These are phyloP conservation scores for Apiotrichum siamense DNA, from an alignment of 1,284 basidiomycete genomes.

Conservation along the genomic window DNA sequence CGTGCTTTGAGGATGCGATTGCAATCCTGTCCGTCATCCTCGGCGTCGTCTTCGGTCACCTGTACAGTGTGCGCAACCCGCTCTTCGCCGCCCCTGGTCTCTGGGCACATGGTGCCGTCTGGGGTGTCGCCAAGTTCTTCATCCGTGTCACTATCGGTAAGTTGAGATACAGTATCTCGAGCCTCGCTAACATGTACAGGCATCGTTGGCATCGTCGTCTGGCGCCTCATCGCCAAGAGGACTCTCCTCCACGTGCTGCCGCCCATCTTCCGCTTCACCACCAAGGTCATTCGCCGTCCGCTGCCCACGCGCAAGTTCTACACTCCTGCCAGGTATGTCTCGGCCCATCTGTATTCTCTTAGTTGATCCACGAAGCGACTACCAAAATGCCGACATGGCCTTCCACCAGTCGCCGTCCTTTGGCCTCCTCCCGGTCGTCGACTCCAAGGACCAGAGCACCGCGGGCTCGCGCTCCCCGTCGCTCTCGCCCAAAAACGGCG, in stretches of 20 bases:
- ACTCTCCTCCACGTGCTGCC: conserved; percentile 67
- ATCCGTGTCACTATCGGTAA: conserved; percentile 60
- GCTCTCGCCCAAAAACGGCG: not conserved
- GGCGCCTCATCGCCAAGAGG: conserved; percentile 78
- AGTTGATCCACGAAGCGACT: conserved; percentile 49
- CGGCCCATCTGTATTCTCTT: not conserved
- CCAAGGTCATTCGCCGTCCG: conserved; percentile 52
- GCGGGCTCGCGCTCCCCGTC: not conserved
- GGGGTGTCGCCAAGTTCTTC: conserved; percentile 46
- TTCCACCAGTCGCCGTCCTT: conserved; percentile 75
- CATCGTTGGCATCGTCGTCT: conserved; percentile 61
- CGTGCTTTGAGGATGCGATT: conserved; percentile 96
- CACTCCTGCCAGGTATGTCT: conserved; percentile 66
- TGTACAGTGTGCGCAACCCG: conserved; percentile 48
- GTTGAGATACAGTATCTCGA: conserved; percentile 6
- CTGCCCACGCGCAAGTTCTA: conserved; percentile 77
- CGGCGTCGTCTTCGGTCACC: conserved; percentile 66
- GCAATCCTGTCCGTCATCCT: conserved; percentile 80
- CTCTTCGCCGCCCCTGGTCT: not conserved
- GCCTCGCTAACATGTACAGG: conserved; percentile 32
- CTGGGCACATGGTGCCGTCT: conserved; percentile 2
- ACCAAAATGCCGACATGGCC: conserved; percentile 57
- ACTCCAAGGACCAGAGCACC: conserved; percentile 32
- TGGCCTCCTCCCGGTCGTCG: conserved; percentile 58
- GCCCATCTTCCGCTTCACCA: conserved; percentile 65